Percentiles rank a stretch among this genome's conserved stretches.
Evolutionary conservation across 208 protist genomes (phyloP).

Genomic region (Leishmania tarentolae): DNA sequence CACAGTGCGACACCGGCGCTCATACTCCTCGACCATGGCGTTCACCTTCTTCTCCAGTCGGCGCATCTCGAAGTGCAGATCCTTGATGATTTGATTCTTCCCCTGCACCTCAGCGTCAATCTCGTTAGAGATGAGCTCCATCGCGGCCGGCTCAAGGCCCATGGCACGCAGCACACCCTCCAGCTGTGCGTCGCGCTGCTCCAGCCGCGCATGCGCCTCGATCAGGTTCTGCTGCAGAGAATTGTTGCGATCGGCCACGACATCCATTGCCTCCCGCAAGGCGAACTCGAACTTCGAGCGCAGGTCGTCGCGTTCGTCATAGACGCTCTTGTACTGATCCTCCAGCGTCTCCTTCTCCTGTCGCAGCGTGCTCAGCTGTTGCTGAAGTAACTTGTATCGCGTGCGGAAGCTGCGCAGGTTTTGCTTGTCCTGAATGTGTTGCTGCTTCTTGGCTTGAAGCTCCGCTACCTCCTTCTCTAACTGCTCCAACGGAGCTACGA

Average conservation of each 20-base stretch:
- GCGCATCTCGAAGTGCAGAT: conserved; percentile 95
- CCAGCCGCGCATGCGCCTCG: conserved; percentile 69
- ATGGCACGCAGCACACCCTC: conserved; percentile 90
- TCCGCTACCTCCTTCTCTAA: conserved; percentile 89
- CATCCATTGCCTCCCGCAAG: conserved; percentile 87
- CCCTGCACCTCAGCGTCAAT: conserved; percentile 91
- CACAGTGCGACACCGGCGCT: conserved; percentile 68
- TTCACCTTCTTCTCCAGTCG: conserved; percentile 70
- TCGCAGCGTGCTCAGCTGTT: conserved; percentile 79
- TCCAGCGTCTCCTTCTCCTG: conserved; percentile 92
- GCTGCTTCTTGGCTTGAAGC: conserved; percentile 91
- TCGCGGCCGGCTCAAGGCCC: conserved; percentile 91
- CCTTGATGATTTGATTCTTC: conserved; percentile 96
- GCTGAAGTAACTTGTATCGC: conserved; percentile 77
- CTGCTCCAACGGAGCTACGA: conserved; percentile 94
- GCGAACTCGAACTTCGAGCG: conserved; percentile 92
- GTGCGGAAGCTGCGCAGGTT: conserved; percentile 86
- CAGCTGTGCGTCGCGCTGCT: conserved; percentile 90
- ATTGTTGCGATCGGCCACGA: conserved; percentile 85
- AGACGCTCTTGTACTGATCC: conserved; percentile 86
- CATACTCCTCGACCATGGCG: conserved; percentile 74
- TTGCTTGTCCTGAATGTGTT: conserved; percentile 95
- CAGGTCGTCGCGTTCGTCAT: conserved; percentile 95
- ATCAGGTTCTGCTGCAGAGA: conserved; percentile 81
- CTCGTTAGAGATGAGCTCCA: conserved; percentile 85